A percentile compares a stretch with the other conserved stretches of the same genome.
Conservation (phyloP, 352 stramenopile species). For the Globisporangium uncinulatum region DNA sequence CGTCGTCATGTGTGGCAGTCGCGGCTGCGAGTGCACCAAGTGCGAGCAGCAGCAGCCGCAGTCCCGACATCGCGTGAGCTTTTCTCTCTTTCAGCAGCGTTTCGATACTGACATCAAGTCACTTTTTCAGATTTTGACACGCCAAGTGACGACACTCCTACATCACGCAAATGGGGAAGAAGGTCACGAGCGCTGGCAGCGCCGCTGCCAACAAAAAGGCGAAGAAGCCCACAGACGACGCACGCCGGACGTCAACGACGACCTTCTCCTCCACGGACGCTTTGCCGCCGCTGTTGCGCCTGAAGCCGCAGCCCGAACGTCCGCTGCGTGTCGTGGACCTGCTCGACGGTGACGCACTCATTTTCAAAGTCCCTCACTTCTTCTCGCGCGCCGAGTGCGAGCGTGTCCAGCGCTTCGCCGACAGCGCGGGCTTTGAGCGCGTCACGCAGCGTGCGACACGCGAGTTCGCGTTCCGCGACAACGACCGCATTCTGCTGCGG, state of each 20-base stretch:
- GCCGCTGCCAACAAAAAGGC: no score
- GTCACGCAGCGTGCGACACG: conserved; percentile 64
- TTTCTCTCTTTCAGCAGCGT: not conserved
- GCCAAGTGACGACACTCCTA: no score
- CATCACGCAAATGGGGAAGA: conserved; percentile 9
- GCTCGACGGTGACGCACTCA: conserved; percentile 40
- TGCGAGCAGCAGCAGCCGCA: not conserved
- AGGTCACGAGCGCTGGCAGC: conserved; percentile 2
- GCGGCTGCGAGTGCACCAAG: not conserved
- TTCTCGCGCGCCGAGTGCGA: conserved; percentile 56
- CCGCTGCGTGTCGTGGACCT: conserved; percentile 31
- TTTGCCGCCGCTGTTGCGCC: conserved; percentile 34
- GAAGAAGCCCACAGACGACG: conserved; percentile 13
- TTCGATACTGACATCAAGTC: conserved; percentile 1
- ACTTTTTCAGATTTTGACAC: not conserved
- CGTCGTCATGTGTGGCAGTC: conserved; percentile 4
- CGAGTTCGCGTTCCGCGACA: conserved; percentile 72
- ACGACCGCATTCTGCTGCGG: conserved; percentile 59
- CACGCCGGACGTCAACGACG: conserved; percentile 7
- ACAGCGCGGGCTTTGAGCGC: conserved; percentile 48
- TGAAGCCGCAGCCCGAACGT: conserved; percentile 27
- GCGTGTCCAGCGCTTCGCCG: conserved; percentile 51
- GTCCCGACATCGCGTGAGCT: not conserved
- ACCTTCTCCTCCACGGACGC: not conserved
- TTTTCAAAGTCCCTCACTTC: conserved; percentile 59